Evolutionary conservation across 345 rosid genomes (phyloP).

Genomic region (Gossypium bickii): DNA sequence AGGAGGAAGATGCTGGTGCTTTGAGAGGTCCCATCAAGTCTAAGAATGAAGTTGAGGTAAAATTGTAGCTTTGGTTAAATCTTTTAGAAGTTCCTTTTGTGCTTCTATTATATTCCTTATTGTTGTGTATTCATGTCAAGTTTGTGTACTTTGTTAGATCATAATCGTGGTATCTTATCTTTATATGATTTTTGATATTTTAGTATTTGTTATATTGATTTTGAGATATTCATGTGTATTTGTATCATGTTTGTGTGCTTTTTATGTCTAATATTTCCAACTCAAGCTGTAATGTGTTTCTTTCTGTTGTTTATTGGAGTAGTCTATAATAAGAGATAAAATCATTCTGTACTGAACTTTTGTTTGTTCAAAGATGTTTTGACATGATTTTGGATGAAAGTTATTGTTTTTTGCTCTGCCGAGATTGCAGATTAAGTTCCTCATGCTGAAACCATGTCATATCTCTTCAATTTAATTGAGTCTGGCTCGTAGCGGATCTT

Average conservation of each 20-base stretch:
- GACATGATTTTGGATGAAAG: background rate
- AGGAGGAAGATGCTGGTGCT: conserved; percentile 35
- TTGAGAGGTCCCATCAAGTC: conserved; percentile 63
- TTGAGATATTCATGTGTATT: background rate
- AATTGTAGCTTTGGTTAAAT: conserved; percentile 16
- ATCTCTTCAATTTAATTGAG: background rate
- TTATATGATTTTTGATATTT: background rate
- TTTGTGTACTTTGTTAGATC: background rate
- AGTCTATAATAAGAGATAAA: too few relatives aligned
- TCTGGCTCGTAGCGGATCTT: background rate
- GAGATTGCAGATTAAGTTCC: background rate
- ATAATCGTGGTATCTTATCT: background rate
- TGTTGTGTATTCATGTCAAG: background rate
- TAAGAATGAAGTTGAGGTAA: conserved; percentile 79
- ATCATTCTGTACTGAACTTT: too few relatives aligned
- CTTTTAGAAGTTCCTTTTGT: background rate
- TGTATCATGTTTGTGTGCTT: background rate
- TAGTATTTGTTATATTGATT: background rate
- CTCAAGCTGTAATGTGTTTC: background rate
- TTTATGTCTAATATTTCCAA: background rate
- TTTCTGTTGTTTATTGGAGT: too few relatives aligned
- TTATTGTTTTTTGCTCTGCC: background rate
- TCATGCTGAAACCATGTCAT: background rate
- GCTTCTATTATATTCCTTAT: background rate
- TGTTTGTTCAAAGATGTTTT: too few relatives aligned